phyloP scores from a whole-genome alignment of 2,329 filamentous ascomycete species.

The Cryphonectria nitschkei region DNA sequence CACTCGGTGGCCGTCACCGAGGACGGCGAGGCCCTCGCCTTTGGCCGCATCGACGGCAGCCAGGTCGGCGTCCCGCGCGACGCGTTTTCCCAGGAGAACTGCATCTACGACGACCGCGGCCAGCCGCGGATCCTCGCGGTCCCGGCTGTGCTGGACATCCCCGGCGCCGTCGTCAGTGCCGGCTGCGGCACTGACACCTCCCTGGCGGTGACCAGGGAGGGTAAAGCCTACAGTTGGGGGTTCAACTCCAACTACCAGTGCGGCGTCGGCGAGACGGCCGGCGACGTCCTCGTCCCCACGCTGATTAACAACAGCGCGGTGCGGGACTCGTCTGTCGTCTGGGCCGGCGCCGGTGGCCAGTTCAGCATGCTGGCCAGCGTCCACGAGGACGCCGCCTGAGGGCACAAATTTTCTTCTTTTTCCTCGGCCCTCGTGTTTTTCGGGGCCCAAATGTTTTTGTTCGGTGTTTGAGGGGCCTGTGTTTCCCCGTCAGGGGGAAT shows the following conservation, averaged over 20 bases:
- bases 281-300: constrained; percentile 75
- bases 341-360: constrained; percentile 86
- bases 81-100: constrained; percentile 58
- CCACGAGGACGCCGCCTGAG: neutral
- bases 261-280: constrained; percentile 73
- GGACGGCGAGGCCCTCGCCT: constrained; percentile 61
- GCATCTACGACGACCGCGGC: constrained; percentile 66
- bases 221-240: constrained; percentile 77
- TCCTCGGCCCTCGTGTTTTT: neutral
- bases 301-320: constrained; percentile 84
- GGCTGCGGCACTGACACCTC: constrained; percentile 73
- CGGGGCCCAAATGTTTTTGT: neutral
- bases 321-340: constrained; percentile 72
- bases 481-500: neutral
- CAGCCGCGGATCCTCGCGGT: constrained; percentile 72
- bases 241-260: constrained; percentile 83
- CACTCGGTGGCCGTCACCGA: constrained; percentile 70
- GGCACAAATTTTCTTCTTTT: neutral
- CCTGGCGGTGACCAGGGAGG: constrained; percentile 70
- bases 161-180: constrained; percentile 60
- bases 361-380: constrained; percentile 67
- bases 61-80: constrained; percentile 61
- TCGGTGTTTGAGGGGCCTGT: neutral
- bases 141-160: constrained; percentile 62
- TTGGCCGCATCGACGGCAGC: constrained; percentile 61